Percentiles rank a stretch among this genome's conserved stretches.
These are phyloP conservation scores for Chaetomium tenue DNA, from an alignment of 495 filamentous ascomycete genomes.

Conservation along the genomic window DNA sequence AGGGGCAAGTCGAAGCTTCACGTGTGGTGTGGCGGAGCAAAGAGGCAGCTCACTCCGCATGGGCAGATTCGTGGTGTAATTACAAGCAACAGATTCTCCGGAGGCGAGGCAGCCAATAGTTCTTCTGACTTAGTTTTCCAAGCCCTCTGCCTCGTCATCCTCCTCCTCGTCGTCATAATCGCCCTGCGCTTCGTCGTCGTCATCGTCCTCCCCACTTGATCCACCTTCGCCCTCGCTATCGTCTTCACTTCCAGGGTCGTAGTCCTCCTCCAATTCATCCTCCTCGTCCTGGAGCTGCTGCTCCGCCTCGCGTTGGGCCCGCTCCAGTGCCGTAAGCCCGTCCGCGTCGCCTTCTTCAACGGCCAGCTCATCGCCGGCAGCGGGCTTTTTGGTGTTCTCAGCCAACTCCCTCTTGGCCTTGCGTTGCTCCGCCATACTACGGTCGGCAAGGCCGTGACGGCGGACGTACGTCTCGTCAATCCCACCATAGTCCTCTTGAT, in stretches of 20 bases:
- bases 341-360: conserved; percentile 54
- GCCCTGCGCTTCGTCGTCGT: conserved; percentile 38
- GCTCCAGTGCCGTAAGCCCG: conserved; percentile 60
- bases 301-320: conserved; percentile 52
- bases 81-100: too few relatives aligned
- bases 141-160: conserved; percentile 16
- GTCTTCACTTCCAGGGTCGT: conserved; percentile 74
- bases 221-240: conserved; percentile 70
- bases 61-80: too few relatives aligned
- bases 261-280: conserved; percentile 88
- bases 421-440: conserved; percentile 83
- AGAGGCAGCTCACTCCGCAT: too few relatives aligned
- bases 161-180: conserved; percentile 22
- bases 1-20: too few relatives aligned
- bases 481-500: conserved; percentile 76
- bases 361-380: conserved; percentile 63
- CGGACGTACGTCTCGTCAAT: conserved; percentile 80
- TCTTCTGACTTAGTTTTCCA: conserved; percentile 8
- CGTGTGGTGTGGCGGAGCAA: too few relatives aligned
- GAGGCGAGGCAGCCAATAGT: too few relatives aligned
- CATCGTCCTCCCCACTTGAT: conserved; percentile 48
- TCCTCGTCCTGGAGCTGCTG: conserved; percentile 61
- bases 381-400: conserved; percentile 43
- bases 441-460: conserved; percentile 78
- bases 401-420: conserved; percentile 66